Percentiles rank a stretch among this genome's conserved stretches.
Conservation (phyloP, 257 asterid species). For the Ilex aquifolium region DNA sequence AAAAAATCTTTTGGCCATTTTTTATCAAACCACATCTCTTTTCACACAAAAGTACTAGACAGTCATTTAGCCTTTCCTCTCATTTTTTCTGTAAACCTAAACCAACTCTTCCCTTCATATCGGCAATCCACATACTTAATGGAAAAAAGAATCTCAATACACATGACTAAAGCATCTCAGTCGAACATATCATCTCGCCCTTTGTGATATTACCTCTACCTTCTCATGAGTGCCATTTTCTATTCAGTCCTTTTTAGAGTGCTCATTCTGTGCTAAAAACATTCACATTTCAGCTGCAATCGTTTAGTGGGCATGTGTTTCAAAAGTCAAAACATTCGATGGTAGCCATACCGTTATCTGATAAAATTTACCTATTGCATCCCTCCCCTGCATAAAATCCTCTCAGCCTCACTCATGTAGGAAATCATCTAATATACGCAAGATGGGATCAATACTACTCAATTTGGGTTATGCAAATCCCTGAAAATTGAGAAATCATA, state of each 20-base stretch:
- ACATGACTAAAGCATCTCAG: neutral
- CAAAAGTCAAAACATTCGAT: neutral
- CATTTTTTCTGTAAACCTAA: no score
- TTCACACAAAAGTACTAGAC: neutral
- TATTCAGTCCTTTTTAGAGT: neutral
- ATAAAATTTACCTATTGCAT: neutral
- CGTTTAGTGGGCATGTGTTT: neutral
- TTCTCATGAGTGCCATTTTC: neutral
- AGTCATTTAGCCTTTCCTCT: neutral
- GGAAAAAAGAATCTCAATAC: neutral
- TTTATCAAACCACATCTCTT: slow-evolving; percentile 6
- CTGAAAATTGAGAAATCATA: no score
- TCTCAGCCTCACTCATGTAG: no score
- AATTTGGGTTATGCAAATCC: no score
- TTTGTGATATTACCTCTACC: neutral
- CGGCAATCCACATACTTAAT: neutral
- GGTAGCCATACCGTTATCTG: neutral
- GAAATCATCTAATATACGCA: no score
- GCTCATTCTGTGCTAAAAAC: neutral
- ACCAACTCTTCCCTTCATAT: neutral
- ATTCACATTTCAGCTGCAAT: neutral
- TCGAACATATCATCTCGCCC: neutral
- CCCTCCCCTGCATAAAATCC: neutral
- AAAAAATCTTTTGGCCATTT: neutral
- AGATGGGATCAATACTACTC: no score